These are phyloP conservation scores for Violaceomyces palustris DNA, from an alignment of 1,284 basidiomycete genomes.

Conservation along the genomic window DNA sequence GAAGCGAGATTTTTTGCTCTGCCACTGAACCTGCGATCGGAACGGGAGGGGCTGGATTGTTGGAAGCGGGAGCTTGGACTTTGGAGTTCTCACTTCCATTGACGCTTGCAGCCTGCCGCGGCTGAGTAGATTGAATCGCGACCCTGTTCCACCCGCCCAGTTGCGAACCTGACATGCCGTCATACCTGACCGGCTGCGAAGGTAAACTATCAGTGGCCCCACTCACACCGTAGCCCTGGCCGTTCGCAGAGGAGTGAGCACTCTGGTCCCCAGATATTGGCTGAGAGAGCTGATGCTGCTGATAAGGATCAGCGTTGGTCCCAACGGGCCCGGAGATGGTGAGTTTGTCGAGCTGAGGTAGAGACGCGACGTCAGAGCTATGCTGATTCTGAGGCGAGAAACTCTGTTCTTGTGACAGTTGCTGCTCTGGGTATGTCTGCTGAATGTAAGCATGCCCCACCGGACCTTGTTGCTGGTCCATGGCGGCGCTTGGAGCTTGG, in stretches of 20 bases:
- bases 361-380: too few relatives aligned
- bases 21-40: not conserved
- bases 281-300: not conserved
- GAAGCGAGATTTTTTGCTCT: constrained; percentile 16
- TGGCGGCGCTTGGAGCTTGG: too few relatives aligned
- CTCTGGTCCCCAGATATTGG: too few relatives aligned
- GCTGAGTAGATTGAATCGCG: not conserved
- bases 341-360: too few relatives aligned
- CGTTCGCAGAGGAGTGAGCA: too few relatives aligned
- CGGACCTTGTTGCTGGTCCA: too few relatives aligned
- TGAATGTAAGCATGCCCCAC: too few relatives aligned
- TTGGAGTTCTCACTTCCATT: not conserved
- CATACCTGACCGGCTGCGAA: constrained; percentile 6
- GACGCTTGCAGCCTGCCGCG: not conserved
- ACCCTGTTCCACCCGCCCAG: not conserved
- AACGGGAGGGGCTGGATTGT: constrained; percentile 1
- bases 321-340: not conserved
- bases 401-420: too few relatives aligned
- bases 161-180: not conserved
- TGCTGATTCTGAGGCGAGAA: too few relatives aligned
- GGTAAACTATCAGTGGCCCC: constrained; percentile 1
- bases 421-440: too few relatives aligned
- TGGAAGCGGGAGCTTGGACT: not conserved
- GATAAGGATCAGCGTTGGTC: not conserved
- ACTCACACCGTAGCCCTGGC: constrained; percentile 3